Base-by-base conservation (phyloP, 257 asterid species). In the Solanum paucissectum region DNA sequence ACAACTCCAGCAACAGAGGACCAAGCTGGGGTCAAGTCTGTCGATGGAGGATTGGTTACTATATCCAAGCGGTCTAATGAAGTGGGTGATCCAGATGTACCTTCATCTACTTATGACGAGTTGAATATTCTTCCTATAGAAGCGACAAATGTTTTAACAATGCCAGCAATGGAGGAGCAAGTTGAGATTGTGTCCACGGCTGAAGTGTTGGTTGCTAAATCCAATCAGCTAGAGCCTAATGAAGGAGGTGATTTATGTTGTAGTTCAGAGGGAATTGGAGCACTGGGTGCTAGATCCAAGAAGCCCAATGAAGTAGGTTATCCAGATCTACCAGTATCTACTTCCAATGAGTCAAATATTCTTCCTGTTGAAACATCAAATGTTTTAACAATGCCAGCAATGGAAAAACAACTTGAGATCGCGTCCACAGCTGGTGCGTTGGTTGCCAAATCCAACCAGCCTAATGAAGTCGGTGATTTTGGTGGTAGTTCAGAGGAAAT, bases 191-290 rank as follows among this genome's bases (percentile, higher is more conserved):
- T 37, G 34, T 25, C 27, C 62, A 76, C n/a, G 33, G 88, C 58
- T 20, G 87, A 34, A 68, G 32, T 9, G 85, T 52, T 18, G n/a
- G 82, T 84, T 77, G 33, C 83, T 69, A 72, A 73, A 21, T 88
- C 55, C 55, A 89, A 86, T 88, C 91, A 85, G 89, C 52, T 74
- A 74, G 83, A 11, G 55, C 87, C 85, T 68, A 87, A 87, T 90
- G 89, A 77, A 58, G 77, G 87, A 40, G 86, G 77, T 82, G 68
- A 75, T 83, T 37, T 66, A 1, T 71, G 49, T 58, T 25, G 52
- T 62, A 64, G 44, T 64, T 64, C 76, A 34, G 66, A 36, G 77
- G 88, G 69, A 12, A 88, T 83, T 62, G 87, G 68, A 64, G 44
- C 33, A 84, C 38, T 12, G 33, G 75, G 74, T 68, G n/a, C 85